Evolutionary conservation across 2,329 filamentous ascomycete species (phyloP).

Genomic region (Neofusicoccum sp.): DNA sequence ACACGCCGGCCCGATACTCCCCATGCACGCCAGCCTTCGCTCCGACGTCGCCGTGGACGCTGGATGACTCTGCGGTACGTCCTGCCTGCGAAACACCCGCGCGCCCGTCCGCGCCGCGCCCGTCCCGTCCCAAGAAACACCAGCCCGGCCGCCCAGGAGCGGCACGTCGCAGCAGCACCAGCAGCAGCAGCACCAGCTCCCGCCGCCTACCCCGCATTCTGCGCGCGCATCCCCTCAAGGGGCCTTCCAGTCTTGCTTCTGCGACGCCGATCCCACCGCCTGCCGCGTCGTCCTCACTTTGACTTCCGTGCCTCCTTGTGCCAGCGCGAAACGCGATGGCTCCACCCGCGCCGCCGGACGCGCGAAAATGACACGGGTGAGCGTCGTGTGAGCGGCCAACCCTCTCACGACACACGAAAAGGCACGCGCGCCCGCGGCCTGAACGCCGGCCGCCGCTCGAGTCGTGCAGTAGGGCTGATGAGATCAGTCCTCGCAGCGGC

Average conservation of each 20-base stretch:
- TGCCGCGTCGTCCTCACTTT: not conserved
- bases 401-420: not conserved
- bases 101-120: not conserved
- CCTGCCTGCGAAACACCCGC: not conserved
- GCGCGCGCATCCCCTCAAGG: constrained; percentile 3
- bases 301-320: not conserved
- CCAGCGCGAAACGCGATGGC: not conserved
- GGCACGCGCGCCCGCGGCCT: constrained; percentile 17
- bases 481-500: not conserved
- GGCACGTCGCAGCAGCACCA: not conserved
- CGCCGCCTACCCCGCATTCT: constrained; percentile 15
- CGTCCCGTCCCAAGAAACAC: not conserved
- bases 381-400: constrained; percentile 9
- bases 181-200: not conserved
- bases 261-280: constrained; percentile 1
- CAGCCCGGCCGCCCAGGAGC: not conserved
- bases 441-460: constrained; percentile 6
- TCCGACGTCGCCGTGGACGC: constrained; percentile 8
- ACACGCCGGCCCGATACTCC: constrained; percentile 6
- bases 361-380: constrained; percentile 17
- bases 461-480: constrained; percentile 14
- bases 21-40: constrained; percentile 1
- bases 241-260: not conserved
- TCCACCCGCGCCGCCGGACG: not conserved
- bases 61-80: constrained; percentile 7